A percentile compares a stretch with the other conserved stretches of the same genome.
Conservation (phyloP, 176 grass and related monocot species). For the Lolium multiflorum region DNA sequence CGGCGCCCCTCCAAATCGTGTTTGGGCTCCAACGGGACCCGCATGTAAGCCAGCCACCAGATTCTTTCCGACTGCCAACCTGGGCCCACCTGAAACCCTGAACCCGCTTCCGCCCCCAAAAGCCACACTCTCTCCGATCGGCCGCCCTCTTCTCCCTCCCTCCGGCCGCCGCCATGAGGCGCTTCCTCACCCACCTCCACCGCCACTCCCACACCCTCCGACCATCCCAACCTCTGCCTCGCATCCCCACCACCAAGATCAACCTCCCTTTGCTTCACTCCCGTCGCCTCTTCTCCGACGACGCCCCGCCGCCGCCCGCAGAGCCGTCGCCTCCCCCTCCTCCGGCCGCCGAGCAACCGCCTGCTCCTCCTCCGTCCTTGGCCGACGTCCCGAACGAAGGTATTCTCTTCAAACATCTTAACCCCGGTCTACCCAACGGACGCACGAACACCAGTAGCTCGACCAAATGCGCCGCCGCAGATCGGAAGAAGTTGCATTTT, state of each 20-base stretch:
- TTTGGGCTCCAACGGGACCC: too few relatives aligned
- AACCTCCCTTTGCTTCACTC: conserved; percentile 38
- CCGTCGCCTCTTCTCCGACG: conserved; percentile 27
- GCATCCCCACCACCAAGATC: not conserved
- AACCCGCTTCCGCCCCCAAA: not conserved
- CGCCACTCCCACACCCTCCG: conserved; percentile 26
- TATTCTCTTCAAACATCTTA: conserved; percentile 15
- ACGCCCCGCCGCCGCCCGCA: not conserved
- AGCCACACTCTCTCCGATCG: not conserved
- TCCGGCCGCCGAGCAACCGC: not conserved
- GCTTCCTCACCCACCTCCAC: conserved; percentile 38
- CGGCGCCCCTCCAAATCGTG: too few relatives aligned
- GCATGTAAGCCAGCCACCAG: too few relatives aligned
- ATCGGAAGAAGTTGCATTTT: not conserved
- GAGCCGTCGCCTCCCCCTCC: not conserved
- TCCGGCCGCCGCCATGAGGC: conserved; percentile 49
- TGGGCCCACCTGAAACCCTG: conserved; percentile 37
- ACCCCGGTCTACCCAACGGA: not conserved
- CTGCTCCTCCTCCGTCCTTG: conserved; percentile 5
- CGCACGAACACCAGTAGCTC: not conserved
- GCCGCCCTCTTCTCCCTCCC: not conserved
- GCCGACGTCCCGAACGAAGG: conserved; percentile 49
- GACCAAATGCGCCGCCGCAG: not conserved
- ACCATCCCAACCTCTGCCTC: not conserved
- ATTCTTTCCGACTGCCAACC: too few relatives aligned